Base-by-base conservation (phyloP, 192 early-diverging fungal species). In the Coemansia sp. region DNA sequence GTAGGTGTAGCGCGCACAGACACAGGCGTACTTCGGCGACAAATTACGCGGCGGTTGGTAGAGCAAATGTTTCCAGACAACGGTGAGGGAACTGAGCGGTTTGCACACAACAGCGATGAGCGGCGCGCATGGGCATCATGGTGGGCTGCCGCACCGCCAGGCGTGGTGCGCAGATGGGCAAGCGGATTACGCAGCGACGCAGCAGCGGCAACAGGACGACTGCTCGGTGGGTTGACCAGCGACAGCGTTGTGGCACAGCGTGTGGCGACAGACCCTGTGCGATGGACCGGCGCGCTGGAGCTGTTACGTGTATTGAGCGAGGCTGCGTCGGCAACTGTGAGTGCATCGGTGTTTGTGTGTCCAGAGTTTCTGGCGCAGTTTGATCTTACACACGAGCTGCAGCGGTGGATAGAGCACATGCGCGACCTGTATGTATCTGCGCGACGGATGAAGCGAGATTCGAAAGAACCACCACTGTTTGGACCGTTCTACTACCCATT, bases 401-500 rank as follows among this genome's bases (percentile, higher is more conserved):
- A 44, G 54, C 65, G 62, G 42, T 81, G 78, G 78, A 70, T 72
- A 23, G 54, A 47, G 6, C 31, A 25, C 23, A 68, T 68, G 69
- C 72, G 54, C 11, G 37, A 37, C 10, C 38, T 40, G 38, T 40
- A 14, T 40, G 38, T 40, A 40, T 26, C 25, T 26, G 25, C 25
- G 25, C 25, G 25, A 26, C 25, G 2, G 0, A 6, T 14, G 38
- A 14, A 14, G 38, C 38, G 10, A 40, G 14, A 9, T 40, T 40
- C 6, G 9, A 40, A 26, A 6, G 71, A 70, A 22, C 47, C 25
- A 31, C 66, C 74, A 26, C 5, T 63, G 5, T 72, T 81, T 47
- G 67, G 63, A 2, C 48, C 62, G 20, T 69, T 81, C 28, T 28
- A 50, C 19, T 81, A 81, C 47, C 78, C 78, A 59, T 75, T 81